Base-by-base conservation (phyloP, 768 basidiomycete species). In the Psilocybe cyanescens region DNA sequence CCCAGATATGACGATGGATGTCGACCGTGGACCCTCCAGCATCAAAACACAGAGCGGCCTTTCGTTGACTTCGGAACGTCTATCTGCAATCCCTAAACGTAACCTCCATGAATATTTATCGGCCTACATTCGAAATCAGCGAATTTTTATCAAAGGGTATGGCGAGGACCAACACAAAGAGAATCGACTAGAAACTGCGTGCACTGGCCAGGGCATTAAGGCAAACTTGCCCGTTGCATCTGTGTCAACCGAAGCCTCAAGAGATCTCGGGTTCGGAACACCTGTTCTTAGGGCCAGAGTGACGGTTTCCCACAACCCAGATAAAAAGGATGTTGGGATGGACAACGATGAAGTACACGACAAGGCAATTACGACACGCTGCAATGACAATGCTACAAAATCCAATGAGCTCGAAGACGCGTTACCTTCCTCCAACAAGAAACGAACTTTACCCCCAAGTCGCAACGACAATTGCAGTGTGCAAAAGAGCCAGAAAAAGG, bases 201-300 rank as follows among this genome's bases (percentile, higher is more conserved):
- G 6, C 33, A 35, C 7, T 35, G 7, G 33, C 8, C 41, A 44
- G 41, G n/a, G 37, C 7, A 39, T 14, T 14, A 30, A 51, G 39
- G 30, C 8, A 49, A 9, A 51, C 8, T 16, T 11, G 12, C 2
- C 12, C 19, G 2, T 37, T n/a, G 6, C 45, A n/a, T 17, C 33
- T 33, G 17, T 8, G 3, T 31, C 12, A 11, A 12, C 24, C 44
- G 47, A 31, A 57, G 33, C 12, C 17, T 19, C 19, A 37, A 3
- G 57, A 52, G 72, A 66, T 16, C 73, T 75, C 62, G 80, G 79
- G 3, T 83, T 87, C 63, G 80, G 75, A 41, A 88, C 86, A 8
- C 87, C 87, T 16, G 71, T 87, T 33, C 75, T 88, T 39, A 83
- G 80, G 63, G 77, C 87, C 35, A 81, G 87, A 30, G 51, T 60